Conservation (phyloP, 306 rosid species). For the Abrus precatorius region DNA sequence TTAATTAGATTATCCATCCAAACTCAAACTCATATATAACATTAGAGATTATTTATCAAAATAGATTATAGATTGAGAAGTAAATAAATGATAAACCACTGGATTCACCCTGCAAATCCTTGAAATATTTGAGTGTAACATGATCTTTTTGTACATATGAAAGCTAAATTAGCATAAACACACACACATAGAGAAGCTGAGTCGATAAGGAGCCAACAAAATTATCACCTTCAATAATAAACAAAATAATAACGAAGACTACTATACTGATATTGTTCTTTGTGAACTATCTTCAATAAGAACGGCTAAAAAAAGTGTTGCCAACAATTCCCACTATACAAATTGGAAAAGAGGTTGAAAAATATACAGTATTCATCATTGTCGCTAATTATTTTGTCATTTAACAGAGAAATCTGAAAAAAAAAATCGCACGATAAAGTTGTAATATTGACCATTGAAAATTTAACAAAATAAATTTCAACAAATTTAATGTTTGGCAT, state of each 20-base stretch:
- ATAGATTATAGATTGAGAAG: neutral
- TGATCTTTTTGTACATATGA: too few species aligned
- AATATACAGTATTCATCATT: neutral
- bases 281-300: slow-evolving; percentile 17
- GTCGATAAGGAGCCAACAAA: neutral
- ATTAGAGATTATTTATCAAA: neutral
- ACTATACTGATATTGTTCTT: neutral
- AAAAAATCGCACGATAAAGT: neutral
- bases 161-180: too few species aligned
- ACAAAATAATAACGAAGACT: neutral
- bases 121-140: too few species aligned
- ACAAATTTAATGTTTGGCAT: neutral
- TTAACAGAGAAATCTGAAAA: neutral
- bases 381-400: slow-evolving; percentile 18
- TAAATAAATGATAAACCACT: neutral
- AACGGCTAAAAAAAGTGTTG: neutral
- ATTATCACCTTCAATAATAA: neutral
- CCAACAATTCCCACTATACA: neutral
- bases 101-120: too few species aligned
- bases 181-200: too few species aligned
- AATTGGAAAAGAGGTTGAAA: neutral
- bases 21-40: too few species aligned
- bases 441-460: neutral
- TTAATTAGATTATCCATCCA: neutral
- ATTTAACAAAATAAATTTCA: neutral